A percentile compares a stretch with the other conserved stretches of the same genome.
Evolutionary conservation across 345 rosid species (phyloP).

Genomic region (Leavenworthia alabamica): DNA sequence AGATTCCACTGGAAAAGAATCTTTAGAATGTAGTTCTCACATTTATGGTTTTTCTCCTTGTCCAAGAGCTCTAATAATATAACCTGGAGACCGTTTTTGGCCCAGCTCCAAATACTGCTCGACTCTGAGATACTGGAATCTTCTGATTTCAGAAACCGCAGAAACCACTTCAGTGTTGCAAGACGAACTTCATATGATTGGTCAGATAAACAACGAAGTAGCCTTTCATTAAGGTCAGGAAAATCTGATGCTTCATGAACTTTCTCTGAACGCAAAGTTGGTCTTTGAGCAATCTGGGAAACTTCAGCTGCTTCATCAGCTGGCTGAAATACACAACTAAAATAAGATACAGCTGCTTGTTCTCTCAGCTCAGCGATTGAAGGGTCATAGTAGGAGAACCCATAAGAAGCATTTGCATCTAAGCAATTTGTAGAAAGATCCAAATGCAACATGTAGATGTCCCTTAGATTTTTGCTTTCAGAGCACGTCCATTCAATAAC

Average conservation of each 20-base stretch:
- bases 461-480: constrained; percentile 32
- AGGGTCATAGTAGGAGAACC: constrained; percentile 68
- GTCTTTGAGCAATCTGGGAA: constrained; percentile 36
- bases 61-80: constrained; percentile 52
- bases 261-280: constrained; percentile 19
- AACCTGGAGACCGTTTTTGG: constrained; percentile 49
- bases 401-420: constrained; percentile 50
- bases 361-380: constrained; percentile 71
- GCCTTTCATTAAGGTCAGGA: constrained; percentile 45
- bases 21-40: constrained; percentile 64
- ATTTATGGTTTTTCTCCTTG: constrained; percentile 60
- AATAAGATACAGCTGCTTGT: constrained; percentile 73
- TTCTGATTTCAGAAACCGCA: constrained; percentile 50
- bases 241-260: constrained; percentile 33
- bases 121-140: constrained; percentile 41
- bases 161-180: constrained; percentile 80
- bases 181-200: constrained; percentile 86
- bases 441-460: constrained; percentile 49
- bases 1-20: constrained; percentile 76
- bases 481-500: constrained; percentile 49
- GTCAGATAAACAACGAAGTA: constrained; percentile 57
- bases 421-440: constrained; percentile 60
- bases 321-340: constrained; percentile 61
- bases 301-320: constrained; percentile 45
- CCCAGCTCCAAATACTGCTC: constrained; percentile 53